Evolutionary conservation across 805 yeast genomes (phyloP).

Genomic region (Henningerozyma blattae): DNA sequence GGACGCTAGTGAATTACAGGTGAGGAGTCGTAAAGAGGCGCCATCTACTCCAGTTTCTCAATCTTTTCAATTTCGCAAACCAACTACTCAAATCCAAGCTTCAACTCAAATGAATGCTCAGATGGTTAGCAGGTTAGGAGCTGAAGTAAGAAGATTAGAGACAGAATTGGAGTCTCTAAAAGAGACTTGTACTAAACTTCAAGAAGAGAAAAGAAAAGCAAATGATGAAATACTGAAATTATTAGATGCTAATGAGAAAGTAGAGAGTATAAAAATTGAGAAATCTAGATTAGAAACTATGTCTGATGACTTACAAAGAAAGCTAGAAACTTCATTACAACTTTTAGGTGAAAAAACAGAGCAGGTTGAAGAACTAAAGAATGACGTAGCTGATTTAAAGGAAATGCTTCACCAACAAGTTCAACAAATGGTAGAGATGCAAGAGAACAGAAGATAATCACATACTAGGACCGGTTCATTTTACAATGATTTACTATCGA

Average conservation of each 20-base stretch:
- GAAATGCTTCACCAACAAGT: constrained; percentile 75
- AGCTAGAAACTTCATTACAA: constrained; percentile 46
- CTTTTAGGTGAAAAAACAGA: constrained; percentile 83
- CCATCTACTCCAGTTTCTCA: neutral
- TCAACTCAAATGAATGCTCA: constrained; percentile 29
- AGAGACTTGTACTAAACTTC: constrained; percentile 47
- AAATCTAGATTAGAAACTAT: constrained; percentile 21
- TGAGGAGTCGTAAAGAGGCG: neutral
- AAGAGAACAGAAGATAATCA: no score
- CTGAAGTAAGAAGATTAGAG: constrained; percentile 69
- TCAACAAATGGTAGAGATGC: constrained; percentile 69
- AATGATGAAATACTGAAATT: constrained; percentile 55
- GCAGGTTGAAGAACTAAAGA: constrained; percentile 68
- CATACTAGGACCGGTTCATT: no score
- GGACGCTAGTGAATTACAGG: constrained; percentile 16
- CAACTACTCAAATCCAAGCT: constrained; percentile 3
- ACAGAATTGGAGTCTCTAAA: constrained; percentile 55
- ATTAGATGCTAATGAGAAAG: constrained; percentile 42
- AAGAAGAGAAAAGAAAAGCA: constrained; percentile 48
- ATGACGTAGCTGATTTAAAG: constrained; percentile 83
- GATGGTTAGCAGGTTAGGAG: constrained; percentile 59
- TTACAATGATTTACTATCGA: no score
- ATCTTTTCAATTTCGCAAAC: constrained; percentile 2
- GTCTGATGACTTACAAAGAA: constrained; percentile 28
- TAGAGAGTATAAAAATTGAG: constrained; percentile 24